These are phyloP conservation scores for Ceratocystis ficicola DNA, from an alignment of 2,329 filamentous ascomycete species.

Conservation along the genomic window DNA sequence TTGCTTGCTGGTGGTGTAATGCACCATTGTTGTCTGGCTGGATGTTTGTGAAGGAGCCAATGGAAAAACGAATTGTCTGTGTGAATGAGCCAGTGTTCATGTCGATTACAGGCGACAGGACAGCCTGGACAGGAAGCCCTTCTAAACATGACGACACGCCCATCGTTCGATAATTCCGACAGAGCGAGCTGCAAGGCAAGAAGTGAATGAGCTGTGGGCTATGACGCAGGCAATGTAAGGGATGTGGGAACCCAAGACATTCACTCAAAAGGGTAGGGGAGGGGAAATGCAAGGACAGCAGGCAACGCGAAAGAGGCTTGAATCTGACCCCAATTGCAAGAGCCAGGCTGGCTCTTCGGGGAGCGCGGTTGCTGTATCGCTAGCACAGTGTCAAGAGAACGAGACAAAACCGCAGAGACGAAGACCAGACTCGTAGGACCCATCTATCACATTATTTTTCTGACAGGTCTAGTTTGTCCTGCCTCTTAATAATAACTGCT, in stretches of 20 bases:
- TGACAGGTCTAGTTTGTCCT: background rate
- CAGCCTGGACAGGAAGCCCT: background rate
- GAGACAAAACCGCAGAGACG: background rate
- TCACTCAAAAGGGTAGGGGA: background rate
- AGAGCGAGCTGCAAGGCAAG: background rate
- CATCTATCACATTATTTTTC: background rate
- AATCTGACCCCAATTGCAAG: background rate
- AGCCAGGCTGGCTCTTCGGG: background rate
- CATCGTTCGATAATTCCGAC: conserved; percentile 6
- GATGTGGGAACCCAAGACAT: background rate
- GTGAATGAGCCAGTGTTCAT: too few species aligned
- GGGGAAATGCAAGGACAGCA: background rate
- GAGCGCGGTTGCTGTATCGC: too few species aligned
- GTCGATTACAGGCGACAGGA: background rate
- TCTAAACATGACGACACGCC: background rate
- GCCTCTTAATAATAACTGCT: background rate
- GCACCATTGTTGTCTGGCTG: too few species aligned
- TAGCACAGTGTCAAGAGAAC: background rate
- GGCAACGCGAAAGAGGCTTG: background rate
- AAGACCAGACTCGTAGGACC: background rate
- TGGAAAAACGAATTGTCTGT: too few species aligned
- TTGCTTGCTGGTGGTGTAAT: too few species aligned
- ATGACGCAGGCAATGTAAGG: background rate
- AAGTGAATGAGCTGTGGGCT: background rate
- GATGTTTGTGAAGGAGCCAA: too few species aligned